A percentile compares a stretch with the other conserved stretches of the same genome.
Conservation (phyloP, 306 rosid species). For the Quercus dentata region DNA sequence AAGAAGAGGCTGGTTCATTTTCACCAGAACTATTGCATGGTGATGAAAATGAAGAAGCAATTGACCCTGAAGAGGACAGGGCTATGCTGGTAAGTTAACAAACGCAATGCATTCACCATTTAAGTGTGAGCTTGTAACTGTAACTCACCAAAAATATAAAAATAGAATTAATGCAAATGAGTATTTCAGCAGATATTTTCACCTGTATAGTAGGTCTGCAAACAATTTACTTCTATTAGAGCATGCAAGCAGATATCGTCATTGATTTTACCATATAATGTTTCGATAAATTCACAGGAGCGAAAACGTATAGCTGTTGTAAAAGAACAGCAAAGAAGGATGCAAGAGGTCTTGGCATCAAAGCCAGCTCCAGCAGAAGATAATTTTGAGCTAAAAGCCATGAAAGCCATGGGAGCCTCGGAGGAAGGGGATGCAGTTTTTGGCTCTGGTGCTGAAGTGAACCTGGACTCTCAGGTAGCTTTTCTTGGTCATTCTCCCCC, state of each 20-base stretch:
- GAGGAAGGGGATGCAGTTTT: conserved; percentile 98
- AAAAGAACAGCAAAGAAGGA: conserved; percentile 79
- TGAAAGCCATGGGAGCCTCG: conserved; percentile 91
- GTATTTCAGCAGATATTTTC: background rate
- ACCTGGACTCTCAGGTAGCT: conserved; percentile 85
- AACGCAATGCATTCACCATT: background rate
- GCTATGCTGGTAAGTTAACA: conserved; percentile 53
- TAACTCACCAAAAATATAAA: background rate
- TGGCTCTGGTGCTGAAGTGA: conserved; percentile 90
- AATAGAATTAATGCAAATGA: background rate
- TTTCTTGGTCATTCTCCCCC: conserved; percentile 1
- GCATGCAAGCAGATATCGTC: background rate
- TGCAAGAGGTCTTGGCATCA: conserved; percentile 75
- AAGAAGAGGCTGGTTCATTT: conserved; percentile 78
- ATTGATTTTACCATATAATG: background rate
- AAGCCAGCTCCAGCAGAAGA: conserved; percentile 82
- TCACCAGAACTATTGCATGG: conserved; percentile 83
- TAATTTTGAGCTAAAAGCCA: conserved; percentile 80
- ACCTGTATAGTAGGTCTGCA: background rate
- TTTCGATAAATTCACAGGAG: conserved; percentile 47
- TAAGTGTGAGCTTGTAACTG: conserved; percentile 4
- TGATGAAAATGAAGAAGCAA: conserved; percentile 80
- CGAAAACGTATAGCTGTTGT: conserved; percentile 63
- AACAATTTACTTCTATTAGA: background rate
- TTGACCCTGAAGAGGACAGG: conserved; percentile 93